Evolutionary conservation across 2,329 filamentous ascomycete species (phyloP).

Genomic region (Aspergillus aculeatinus): DNA sequence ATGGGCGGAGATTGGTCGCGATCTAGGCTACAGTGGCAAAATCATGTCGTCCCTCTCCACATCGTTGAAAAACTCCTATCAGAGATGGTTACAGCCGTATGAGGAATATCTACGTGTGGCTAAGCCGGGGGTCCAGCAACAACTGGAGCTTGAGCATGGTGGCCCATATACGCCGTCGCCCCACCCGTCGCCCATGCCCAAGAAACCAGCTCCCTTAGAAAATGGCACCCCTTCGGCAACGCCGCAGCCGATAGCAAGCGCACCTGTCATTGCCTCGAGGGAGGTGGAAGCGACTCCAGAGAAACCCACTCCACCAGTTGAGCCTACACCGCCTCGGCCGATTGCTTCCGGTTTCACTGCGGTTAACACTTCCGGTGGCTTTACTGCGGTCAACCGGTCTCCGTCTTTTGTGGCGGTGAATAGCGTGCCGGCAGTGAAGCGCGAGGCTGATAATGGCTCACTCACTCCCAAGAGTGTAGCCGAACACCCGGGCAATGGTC

Average conservation of each 20-base stretch:
- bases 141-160: constrained; percentile 88
- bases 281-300: constrained; percentile 33
- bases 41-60: constrained; percentile 99
- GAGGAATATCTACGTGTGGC: constrained; percentile 89
- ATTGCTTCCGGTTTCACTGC: constrained; percentile 63
- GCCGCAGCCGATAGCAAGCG: constrained; percentile 66
- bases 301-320: constrained; percentile 36
- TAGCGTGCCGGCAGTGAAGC: constrained; percentile 45
- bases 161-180: constrained; percentile 83
- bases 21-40: constrained; percentile 96
- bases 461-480: constrained; percentile 64
- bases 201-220: constrained; percentile 37
- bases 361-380: constrained; percentile 62
- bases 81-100: constrained; percentile 94
- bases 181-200: constrained; percentile 69
- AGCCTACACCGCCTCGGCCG: constrained; percentile 41
- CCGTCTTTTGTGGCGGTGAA: constrained; percentile 46
- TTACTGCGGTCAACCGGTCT: constrained; percentile 60
- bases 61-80: constrained; percentile 96
- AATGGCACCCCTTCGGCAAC: constrained; percentile 49
- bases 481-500: constrained; percentile 60
- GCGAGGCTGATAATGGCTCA: constrained; percentile 55
- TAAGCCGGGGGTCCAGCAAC: constrained; percentile 94
- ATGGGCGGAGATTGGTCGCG: constrained; percentile 97
- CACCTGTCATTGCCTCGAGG: constrained; percentile 57